A percentile compares a stretch with the other conserved stretches of the same genome.
These are phyloP conservation scores for Chaetomiaceae sp. DNA, from an alignment of 2,329 filamentous ascomycete species.

Conservation along the genomic window DNA sequence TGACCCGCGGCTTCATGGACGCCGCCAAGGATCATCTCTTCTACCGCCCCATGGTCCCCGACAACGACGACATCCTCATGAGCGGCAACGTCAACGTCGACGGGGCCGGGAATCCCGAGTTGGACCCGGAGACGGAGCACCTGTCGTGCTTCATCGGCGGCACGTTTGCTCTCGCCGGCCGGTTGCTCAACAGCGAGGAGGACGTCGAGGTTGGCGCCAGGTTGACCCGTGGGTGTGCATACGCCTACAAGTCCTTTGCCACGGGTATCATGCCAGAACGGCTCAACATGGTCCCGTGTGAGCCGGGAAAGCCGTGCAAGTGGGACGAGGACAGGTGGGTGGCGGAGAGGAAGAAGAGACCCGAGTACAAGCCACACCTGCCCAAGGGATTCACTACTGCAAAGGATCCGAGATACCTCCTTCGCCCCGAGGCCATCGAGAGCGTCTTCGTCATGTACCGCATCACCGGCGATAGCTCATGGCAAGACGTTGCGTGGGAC, in stretches of 20 bases:
- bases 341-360: constrained; percentile 29
- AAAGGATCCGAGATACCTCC: constrained; percentile 42
- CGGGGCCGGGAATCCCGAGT: constrained; percentile 24
- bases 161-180: constrained; percentile 61
- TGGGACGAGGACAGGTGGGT: constrained; percentile 29
- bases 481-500: constrained; percentile 47
- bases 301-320: constrained; percentile 25
- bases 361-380: constrained; percentile 36
- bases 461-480: constrained; percentile 41
- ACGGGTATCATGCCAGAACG: constrained; percentile 50
- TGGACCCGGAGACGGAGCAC: constrained; percentile 41
- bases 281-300: constrained; percentile 31
- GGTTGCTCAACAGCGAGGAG: constrained; percentile 47
- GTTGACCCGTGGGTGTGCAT: constrained; percentile 55
- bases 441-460: constrained; percentile 46
- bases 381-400: constrained; percentile 57
- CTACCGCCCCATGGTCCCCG: constrained; percentile 56
- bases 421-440: constrained; percentile 33
- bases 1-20: constrained; percentile 56
- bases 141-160: constrained; percentile 65
- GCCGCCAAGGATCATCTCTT: constrained; percentile 54
- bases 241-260: constrained; percentile 50
- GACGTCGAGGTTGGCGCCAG: constrained; percentile 50
- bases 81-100: constrained; percentile 38
- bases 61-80: constrained; percentile 51